Evolutionary conservation across 2,329 filamentous ascomycete species (phyloP).

Genomic region (Pseudopyrenochaeta lycopersici): DNA sequence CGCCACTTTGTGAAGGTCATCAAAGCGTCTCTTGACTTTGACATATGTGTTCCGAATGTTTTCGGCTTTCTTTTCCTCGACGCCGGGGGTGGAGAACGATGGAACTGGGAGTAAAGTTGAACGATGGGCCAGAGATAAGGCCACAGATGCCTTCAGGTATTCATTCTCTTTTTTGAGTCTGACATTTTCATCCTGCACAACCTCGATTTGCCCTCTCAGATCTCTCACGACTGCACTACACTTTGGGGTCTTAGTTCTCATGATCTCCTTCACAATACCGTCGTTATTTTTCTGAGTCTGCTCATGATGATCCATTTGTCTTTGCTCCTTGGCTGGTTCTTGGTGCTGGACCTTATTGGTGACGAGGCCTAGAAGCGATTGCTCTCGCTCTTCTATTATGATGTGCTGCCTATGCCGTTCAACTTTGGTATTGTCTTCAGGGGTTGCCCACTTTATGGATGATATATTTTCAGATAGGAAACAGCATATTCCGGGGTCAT

Average conservation of each 20-base stretch:
- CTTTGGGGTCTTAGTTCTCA: neutral
- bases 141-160: neutral
- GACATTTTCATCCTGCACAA: neutral
- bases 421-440: neutral
- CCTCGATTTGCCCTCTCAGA: neutral
- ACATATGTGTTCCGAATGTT: conserved; percentile 34
- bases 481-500: too few relatives aligned
- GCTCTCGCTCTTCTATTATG: neutral
- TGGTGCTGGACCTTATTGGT: neutral
- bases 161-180: conserved; percentile 6
- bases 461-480: too few relatives aligned
- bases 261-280: conserved; percentile 3
- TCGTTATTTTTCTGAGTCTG: conserved; percentile 3
- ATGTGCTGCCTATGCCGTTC: neutral
- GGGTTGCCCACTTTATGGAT: too few relatives aligned
- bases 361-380: neutral
- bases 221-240: neutral
- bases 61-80: conserved; percentile 13
- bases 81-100: neutral
- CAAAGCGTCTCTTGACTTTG: conserved; percentile 25
- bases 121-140: neutral
- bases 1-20: conserved; percentile 17
- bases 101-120: conserved; percentile 4
- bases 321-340: neutral
- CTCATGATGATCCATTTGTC: neutral